phyloP scores from a whole-genome alignment of 495 filamentous ascomycete species.

The Penicillium egyptiacum region DNA sequence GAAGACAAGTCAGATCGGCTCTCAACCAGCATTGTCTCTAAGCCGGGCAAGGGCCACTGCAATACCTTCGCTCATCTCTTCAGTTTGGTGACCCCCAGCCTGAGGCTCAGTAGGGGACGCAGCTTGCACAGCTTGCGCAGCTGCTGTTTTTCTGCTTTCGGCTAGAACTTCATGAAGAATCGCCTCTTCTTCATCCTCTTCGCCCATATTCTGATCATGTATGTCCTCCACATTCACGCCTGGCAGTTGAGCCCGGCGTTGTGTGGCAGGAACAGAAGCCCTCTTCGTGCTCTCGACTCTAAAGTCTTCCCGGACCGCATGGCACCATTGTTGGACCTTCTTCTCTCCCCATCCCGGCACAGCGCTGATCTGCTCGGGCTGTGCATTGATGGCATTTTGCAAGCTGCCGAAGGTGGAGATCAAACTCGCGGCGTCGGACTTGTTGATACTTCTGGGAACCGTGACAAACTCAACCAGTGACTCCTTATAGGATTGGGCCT shows the following conservation, averaged over 20 bases:
- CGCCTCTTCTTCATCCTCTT: conserved; percentile 25
- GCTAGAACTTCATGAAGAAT: conserved; percentile 22
- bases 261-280: conserved; percentile 34
- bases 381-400: conserved; percentile 80
- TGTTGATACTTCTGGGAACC: conserved; percentile 84
- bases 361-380: conserved; percentile 75
- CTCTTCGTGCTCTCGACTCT: conserved; percentile 67
- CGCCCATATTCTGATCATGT: conserved; percentile 26
- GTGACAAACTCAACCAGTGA: conserved; percentile 93
- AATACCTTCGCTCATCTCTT: conserved; percentile 30
- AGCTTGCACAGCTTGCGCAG: conserved; percentile 2
- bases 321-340: conserved; percentile 84
- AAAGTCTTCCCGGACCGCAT: conserved; percentile 80
- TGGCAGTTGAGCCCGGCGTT: conserved; percentile 24
- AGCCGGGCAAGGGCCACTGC: conserved; percentile 27
- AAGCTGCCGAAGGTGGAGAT: conserved; percentile 87
- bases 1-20: not conserved
- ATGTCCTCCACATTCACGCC: conserved; percentile 36
- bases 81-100: not conserved
- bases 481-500: conserved; percentile 79
- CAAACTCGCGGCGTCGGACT: conserved; percentile 84
- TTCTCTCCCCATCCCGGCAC: conserved; percentile 93
- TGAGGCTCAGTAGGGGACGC: not conserved
- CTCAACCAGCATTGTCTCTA: conserved; percentile 43
- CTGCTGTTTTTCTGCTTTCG: conserved; percentile 16